Percentiles rank a stretch among this genome's conserved stretches.
phyloP scores from a whole-genome alignment of 495 filamentous ascomycete genomes.

The Chaetomidium leptoderma region DNA sequence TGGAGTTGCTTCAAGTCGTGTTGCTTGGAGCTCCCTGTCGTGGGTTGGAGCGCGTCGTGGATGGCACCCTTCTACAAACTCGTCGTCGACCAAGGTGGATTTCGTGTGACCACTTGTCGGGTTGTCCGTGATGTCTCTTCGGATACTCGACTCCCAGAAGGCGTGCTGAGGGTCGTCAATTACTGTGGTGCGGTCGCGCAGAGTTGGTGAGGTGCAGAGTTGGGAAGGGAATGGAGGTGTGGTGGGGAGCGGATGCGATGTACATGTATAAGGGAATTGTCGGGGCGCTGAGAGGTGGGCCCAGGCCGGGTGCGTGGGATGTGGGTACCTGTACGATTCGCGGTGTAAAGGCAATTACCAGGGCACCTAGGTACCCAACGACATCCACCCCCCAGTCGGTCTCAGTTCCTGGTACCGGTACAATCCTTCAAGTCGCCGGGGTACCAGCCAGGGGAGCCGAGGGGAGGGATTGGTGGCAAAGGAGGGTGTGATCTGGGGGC shows the following conservation, averaged over 20 bases:
- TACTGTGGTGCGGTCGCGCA: slow-evolving; percentile 11
- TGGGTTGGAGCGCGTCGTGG: not conserved
- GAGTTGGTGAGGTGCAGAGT: slow-evolving; percentile 20
- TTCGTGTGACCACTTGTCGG: not conserved
- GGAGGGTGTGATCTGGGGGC: not conserved
- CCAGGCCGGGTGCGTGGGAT: slow-evolving; percentile 26
- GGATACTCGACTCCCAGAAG: not conserved
- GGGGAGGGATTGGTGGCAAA: slow-evolving; percentile 11
- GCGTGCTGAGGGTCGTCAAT: slow-evolving; percentile 6
- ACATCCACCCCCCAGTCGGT: slow-evolving; percentile 16
- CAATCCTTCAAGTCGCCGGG: slow-evolving; percentile 26
- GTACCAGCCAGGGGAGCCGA: slow-evolving; percentile 28
- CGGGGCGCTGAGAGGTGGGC: slow-evolving; percentile 18
- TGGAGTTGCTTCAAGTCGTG: not conserved
- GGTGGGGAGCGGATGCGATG: slow-evolving; percentile 32
- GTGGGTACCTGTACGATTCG: slow-evolving; percentile 19
- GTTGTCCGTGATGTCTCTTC: not conserved
- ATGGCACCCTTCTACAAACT: not conserved
- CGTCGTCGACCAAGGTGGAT: slow-evolving; percentile 1
- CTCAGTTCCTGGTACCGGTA: slow-evolving; percentile 31
- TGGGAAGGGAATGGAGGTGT: slow-evolving; percentile 24
- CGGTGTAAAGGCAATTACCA: slow-evolving; percentile 30
- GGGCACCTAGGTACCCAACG: slow-evolving; percentile 26
- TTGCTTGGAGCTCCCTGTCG: not conserved
- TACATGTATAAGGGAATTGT: slow-evolving; percentile 34